phyloP scores from a whole-genome alignment of 495 filamentous ascomycete genomes.

The Daldinia childiae region DNA sequence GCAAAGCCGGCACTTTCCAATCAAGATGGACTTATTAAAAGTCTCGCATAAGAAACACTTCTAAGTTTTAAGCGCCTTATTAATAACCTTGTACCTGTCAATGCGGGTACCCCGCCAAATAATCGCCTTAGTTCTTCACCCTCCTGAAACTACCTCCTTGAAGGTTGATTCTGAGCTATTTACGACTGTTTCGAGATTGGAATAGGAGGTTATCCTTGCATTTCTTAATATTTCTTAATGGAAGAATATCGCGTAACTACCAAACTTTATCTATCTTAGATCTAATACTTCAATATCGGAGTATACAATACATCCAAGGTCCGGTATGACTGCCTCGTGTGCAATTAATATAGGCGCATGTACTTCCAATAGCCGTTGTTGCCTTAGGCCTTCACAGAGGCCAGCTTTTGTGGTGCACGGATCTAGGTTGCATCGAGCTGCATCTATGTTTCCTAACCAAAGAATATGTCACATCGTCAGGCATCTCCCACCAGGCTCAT shows the following conservation, averaged over 20 bases:
- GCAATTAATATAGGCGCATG: slow-evolving; percentile 1
- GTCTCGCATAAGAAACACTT: background rate
- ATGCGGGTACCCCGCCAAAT: slow-evolving; percentile 1
- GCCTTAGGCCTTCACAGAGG: slow-evolving; percentile 2
- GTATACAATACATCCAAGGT: background rate
- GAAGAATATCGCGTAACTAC: slow-evolving; percentile 5
- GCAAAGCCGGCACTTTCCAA: background rate
- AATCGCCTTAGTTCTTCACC: background rate
- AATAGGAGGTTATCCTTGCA: background rate
- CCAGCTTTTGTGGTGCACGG: slow-evolving; percentile 16
- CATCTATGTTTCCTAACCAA: background rate
- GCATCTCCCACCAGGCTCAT: slow-evolving; percentile 21
- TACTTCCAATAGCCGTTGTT: slow-evolving; percentile 9
- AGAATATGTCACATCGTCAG: slow-evolving; percentile 18
- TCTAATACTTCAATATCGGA: background rate
- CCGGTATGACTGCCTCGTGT: slow-evolving; percentile 1
- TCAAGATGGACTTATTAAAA: slow-evolving; percentile 2
- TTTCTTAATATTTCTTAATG: background rate
- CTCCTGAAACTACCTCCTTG: background rate
- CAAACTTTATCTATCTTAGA: background rate
- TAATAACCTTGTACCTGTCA: background rate
- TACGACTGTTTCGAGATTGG: background rate
- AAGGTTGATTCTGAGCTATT: background rate
- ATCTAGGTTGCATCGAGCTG: slow-evolving; percentile 7
- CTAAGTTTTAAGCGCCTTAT: background rate